These are phyloP conservation scores for Lipomyces orientalis DNA, from an alignment of 805 yeast species.

Conservation along the genomic window DNA sequence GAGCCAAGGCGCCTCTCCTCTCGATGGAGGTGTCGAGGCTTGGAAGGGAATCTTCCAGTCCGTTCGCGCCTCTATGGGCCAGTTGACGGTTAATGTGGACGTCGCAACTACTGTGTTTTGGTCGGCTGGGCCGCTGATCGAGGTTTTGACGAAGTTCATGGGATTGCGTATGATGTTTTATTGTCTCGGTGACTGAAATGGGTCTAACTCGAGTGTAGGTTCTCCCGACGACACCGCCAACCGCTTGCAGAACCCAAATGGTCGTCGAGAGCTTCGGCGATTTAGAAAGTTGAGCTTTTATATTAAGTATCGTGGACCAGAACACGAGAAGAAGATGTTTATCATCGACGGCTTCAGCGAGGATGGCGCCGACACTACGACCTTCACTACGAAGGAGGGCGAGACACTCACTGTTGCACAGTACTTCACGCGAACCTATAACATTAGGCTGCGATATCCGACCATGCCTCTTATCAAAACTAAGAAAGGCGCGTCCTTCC, in stretches of 20 bases:
- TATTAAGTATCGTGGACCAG: slow-evolving; percentile 27
- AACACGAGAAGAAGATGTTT: slow-evolving; percentile 22
- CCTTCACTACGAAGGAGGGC: slow-evolving; percentile 38
- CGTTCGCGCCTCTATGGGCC: slow-evolving; percentile 42
- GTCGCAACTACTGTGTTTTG: slow-evolving; percentile 44
- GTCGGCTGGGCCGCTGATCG: slow-evolving; percentile 42
- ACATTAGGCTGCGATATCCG: slow-evolving; percentile 41
- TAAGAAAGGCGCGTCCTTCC: slow-evolving; percentile 36
- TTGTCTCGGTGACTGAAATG: not conserved
- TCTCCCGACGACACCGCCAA: slow-evolving; percentile 41
- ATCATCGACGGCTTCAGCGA: slow-evolving; percentile 21
- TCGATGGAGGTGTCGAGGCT: slow-evolving; percentile 43
- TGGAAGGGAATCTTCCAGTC: slow-evolving; percentile 45
- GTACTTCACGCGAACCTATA: slow-evolving; percentile 41
- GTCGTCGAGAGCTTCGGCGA: slow-evolving; percentile 9
- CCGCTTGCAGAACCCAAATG: slow-evolving; percentile 38
- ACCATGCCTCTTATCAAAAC: slow-evolving; percentile 42
- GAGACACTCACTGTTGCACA: slow-evolving; percentile 42
- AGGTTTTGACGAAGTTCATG: slow-evolving; percentile 29
- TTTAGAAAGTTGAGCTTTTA: slow-evolving; percentile 15
- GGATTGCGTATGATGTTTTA: not conserved
- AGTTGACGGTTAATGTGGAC: slow-evolving; percentile 43
- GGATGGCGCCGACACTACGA: slow-evolving; percentile 36
- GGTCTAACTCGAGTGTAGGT: not conserved
- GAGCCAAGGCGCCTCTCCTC: slow-evolving; percentile 16